phyloP scores from a whole-genome alignment of 169 alveolate species.

The Cytauxzoon felis region DNA sequence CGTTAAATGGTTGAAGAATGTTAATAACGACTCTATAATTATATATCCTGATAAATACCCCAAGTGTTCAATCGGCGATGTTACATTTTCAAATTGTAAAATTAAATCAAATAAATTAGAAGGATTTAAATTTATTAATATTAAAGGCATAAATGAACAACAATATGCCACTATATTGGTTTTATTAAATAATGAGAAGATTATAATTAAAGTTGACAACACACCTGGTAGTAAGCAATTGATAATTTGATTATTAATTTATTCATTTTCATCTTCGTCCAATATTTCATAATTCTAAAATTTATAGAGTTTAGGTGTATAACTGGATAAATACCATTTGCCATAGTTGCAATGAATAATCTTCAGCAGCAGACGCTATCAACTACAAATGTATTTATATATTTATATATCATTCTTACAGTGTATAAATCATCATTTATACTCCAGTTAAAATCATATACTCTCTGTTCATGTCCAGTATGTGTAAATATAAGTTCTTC shows the following conservation, averaged over 20 bases:
- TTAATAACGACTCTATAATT: background rate
- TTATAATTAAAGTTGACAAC: too few relatives aligned
- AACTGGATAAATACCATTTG: slow-evolving; percentile 17
- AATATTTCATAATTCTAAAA: slow-evolving; percentile 28
- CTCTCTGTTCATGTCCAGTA: slow-evolving; percentile 56
- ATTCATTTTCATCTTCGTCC: slow-evolving; percentile 32
- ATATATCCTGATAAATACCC: slow-evolving; percentile 21
- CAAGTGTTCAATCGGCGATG: slow-evolving; percentile 8
- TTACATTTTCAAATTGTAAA: slow-evolving; percentile 3
- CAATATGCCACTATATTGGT: too few relatives aligned
- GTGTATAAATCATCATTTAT: slow-evolving; percentile 20
- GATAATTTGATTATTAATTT: too few relatives aligned
- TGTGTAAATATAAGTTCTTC: slow-evolving; percentile 58
- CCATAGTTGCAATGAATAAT: slow-evolving; percentile 60
- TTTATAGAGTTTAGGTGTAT: too few relatives aligned
- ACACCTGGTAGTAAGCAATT: too few relatives aligned
- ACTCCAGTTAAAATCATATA: slow-evolving; percentile 63
- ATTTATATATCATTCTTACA: background rate
- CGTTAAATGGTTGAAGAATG: slow-evolving; percentile 27
- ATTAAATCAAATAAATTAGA: slow-evolving; percentile 8
- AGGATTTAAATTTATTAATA: slow-evolving; percentile 15
- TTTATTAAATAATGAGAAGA: too few relatives aligned
- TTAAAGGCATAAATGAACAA: too few relatives aligned
- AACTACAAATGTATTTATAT: background rate
- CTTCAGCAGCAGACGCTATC: slow-evolving; percentile 61